A percentile compares a stretch with the other conserved stretches of the same genome.
Conservation (phyloP, 495 filamentous ascomycete genomes). For the Darksidea phi region DNA sequence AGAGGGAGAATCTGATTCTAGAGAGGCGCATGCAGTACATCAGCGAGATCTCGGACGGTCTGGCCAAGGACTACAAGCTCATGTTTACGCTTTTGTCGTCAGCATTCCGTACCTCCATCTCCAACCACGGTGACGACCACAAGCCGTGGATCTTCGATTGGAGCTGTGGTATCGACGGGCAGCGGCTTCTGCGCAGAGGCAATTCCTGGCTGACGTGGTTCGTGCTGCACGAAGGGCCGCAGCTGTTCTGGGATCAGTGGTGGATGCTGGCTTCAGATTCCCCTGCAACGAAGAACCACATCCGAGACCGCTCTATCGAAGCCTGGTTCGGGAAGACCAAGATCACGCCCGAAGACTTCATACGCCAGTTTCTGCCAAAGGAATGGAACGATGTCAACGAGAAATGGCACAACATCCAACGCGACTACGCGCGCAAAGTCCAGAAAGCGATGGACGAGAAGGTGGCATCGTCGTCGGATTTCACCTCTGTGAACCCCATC, state of each 20-base stretch:
- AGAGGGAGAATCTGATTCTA: constrained; percentile 16
- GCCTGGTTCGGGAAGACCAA: constrained; percentile 24
- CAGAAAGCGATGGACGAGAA: constrained; percentile 27
- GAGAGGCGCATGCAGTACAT: constrained; percentile 25
- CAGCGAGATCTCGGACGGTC: background rate
- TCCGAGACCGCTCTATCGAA: constrained; percentile 24
- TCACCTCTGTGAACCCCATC: constrained; percentile 19
- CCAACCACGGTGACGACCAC: constrained; percentile 16
- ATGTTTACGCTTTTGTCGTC: constrained; percentile 32
- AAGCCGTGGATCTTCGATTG: constrained; percentile 32
- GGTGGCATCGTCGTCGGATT: background rate
- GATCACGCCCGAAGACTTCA: constrained; percentile 11
- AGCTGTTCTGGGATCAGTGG: constrained; percentile 32
- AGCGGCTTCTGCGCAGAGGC: constrained; percentile 23
- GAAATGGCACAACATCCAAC: constrained; percentile 25
- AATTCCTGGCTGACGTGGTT: constrained; percentile 35
- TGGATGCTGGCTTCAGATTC: constrained; percentile 2
- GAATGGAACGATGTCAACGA: constrained; percentile 33
- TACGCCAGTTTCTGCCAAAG: constrained; percentile 20
- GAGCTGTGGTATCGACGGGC: constrained; percentile 27
- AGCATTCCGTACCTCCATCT: constrained; percentile 22
- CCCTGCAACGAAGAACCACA: constrained; percentile 21
- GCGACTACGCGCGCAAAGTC: constrained; percentile 19
- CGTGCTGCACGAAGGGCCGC: constrained; percentile 30
- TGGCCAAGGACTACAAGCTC: constrained; percentile 31